phyloP scores from a whole-genome alignment of 2,329 filamentous ascomycete species.

The Alternaria angustiovoidea region DNA sequence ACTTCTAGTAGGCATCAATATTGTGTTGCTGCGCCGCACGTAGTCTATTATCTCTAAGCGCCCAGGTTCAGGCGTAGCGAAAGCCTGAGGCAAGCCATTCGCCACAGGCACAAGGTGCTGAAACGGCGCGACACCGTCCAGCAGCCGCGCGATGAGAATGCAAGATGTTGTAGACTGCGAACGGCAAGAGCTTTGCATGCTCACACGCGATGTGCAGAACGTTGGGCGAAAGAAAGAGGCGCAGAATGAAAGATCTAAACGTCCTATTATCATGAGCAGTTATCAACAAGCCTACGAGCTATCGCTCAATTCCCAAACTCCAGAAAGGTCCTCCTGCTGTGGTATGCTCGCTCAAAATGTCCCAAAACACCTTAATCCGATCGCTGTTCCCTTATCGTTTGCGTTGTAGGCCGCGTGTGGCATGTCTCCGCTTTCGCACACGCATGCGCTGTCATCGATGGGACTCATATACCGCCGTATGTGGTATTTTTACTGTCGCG shows the following conservation, averaged over 20 bases:
- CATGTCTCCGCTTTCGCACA: neutral
- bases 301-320: neutral
- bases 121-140: neutral
- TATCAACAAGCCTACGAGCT: neutral
- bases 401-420: neutral
- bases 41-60: conserved; percentile 12
- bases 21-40: conserved; percentile 11
- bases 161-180: neutral
- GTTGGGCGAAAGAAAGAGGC: neutral
- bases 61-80: conserved; percentile 4
- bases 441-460: neutral
- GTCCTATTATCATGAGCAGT: neutral
- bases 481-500: neutral
- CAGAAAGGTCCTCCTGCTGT: neutral
- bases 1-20: conserved; percentile 2
- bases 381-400: neutral
- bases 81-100: neutral
- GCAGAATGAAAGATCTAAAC: neutral
- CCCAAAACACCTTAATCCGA: neutral
- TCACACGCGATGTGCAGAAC: neutral
- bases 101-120: neutral
- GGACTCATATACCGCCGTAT: neutral
- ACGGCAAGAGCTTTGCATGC: neutral
- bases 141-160: neutral
- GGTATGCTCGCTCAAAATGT: conserved; percentile 4